Percentiles rank a stretch among this genome's conserved stretches.
These are phyloP conservation scores for Aspergillus sp. DNA, from an alignment of 2,329 filamentous ascomycete species.

Conservation along the genomic window DNA sequence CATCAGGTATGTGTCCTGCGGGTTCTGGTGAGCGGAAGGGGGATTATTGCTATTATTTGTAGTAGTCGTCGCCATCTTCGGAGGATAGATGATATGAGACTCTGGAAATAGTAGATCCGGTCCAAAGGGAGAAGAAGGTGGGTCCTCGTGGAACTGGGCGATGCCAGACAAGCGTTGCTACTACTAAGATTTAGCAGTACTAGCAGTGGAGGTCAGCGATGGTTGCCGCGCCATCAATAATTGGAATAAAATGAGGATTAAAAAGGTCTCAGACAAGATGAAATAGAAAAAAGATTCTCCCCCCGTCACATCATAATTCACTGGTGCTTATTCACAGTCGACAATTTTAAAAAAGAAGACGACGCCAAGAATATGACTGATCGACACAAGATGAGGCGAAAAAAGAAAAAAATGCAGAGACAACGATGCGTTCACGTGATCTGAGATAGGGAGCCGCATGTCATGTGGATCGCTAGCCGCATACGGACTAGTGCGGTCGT, in stretches of 20 bases:
- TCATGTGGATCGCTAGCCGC: conserved; percentile 44
- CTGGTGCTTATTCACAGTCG: not conserved
- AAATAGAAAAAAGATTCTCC: not conserved
- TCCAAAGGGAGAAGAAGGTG: conserved; percentile 24
- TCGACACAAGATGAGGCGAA: too few relatives aligned
- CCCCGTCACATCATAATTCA: not conserved
- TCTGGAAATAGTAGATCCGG: conserved; percentile 17
- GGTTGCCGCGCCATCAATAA: conserved; percentile 27
- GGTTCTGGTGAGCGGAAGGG: conserved; percentile 35
- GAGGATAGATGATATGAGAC: conserved; percentile 18
- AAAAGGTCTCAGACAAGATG: not conserved
- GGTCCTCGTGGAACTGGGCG: conserved; percentile 28
- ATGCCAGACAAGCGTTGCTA: conserved; percentile 10
- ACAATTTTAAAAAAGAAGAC: not conserved
- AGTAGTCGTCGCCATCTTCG: too few relatives aligned
- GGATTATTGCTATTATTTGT: too few relatives aligned
- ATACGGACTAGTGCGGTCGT: conserved; percentile 27
- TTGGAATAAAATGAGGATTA: not conserved
- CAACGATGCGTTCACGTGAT: too few relatives aligned
- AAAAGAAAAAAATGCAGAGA: too few relatives aligned
- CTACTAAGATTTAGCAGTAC: conserved; percentile 10
- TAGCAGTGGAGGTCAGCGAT: conserved; percentile 14
- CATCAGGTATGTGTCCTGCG: conserved; percentile 83
- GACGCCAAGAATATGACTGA: not conserved
- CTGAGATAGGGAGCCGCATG: conserved; percentile 26